These are phyloP conservation scores for Fonsecaea pugnacius DNA, from an alignment of 2,329 filamentous ascomycete genomes.

Conservation along the genomic window DNA sequence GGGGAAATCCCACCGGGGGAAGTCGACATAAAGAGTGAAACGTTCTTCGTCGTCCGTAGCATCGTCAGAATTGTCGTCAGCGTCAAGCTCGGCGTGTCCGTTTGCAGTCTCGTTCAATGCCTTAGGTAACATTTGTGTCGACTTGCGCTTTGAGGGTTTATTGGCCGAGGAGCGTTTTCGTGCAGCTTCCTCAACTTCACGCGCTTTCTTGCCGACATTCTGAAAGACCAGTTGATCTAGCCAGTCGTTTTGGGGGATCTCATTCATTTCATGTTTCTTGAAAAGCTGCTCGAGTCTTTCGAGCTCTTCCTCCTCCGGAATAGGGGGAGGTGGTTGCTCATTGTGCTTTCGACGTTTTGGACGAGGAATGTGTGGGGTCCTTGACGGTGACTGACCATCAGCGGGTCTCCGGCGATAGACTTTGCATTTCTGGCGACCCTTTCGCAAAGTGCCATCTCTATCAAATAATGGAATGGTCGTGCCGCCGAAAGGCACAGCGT, in stretches of 20 bases:
- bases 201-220: conserved; percentile 76
- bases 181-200: conserved; percentile 67
- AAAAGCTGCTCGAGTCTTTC: conserved; percentile 86
- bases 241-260: conserved; percentile 92
- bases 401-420: conserved; percentile 81
- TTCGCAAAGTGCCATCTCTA: conserved; percentile 84
- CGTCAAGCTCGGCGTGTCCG: conserved; percentile 43
- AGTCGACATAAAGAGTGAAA: conserved; percentile 85
- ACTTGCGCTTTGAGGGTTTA: conserved; percentile 43
- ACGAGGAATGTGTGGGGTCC: conserved; percentile 71
- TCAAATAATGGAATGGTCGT: conserved; percentile 94
- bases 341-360: conserved; percentile 59
- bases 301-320: conserved; percentile 80
- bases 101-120: conserved; percentile 47
- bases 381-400: conserved; percentile 79
- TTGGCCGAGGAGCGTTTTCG: conserved; percentile 57
- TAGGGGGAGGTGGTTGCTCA: conserved; percentile 51
- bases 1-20: conserved; percentile 93
- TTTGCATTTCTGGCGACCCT: conserved; percentile 88
- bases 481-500: conserved; percentile 89
- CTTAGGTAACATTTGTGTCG: conserved; percentile 12
- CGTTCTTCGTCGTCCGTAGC: conserved; percentile 61
- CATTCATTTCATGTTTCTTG: conserved; percentile 98
- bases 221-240: conserved; percentile 93
- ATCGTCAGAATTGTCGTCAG: conserved; percentile 43